Base-by-base conservation (phyloP, 1,284 basidiomycete genomes). In the Leccinum subrobustum region DNA sequence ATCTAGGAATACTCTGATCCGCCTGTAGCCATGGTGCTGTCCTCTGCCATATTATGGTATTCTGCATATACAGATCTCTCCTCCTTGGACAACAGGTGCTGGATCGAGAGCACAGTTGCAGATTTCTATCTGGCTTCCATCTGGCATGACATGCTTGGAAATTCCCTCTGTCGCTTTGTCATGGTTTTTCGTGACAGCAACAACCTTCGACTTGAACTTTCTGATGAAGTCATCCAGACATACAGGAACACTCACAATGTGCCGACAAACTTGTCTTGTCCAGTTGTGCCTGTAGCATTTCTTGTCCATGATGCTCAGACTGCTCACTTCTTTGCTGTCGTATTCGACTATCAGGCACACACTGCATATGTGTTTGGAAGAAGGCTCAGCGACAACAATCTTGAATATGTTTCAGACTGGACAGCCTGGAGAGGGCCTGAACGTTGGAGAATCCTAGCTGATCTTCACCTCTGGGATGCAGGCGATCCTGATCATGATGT, bases 311-410 rank as follows among this genome's bases (percentile, higher is more conserved):
- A 52, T 3, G 6, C 16, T 7, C 1, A 8, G 4, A 3, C 33
- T 3, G 23, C 35, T 1, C 63, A 66, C 20, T 66, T 51, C 44
- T 66, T 66, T 8, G 18, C 47, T 7, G 56, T 58, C 1, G 16
- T 65, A 0, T 65, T 63, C 3, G 42, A 67, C n/a, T 67, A 59
- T 52, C 1, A 2, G 0, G 6, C 18, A 0, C 6, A 25, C 6
- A 55, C 37, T 18, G 58, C 58, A 0, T 58, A 65, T 6, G 25
- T 66, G 1, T 16, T 66, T 0, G 63, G 56, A 39, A n/a, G 56
- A 16, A 29, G 20, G 11, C 20, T 61, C 1, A 33, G 42, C 0
- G 8, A 20, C 1, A 4, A 25, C 6, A 52, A 64, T 8, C n/a
- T 7, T 7, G 2, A 33, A 23, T 64, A 64, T 2, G 2, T 55